These are phyloP conservation scores for Penicillium paradoxum DNA, from an alignment of 495 filamentous ascomycete genomes.

Conservation along the genomic window DNA sequence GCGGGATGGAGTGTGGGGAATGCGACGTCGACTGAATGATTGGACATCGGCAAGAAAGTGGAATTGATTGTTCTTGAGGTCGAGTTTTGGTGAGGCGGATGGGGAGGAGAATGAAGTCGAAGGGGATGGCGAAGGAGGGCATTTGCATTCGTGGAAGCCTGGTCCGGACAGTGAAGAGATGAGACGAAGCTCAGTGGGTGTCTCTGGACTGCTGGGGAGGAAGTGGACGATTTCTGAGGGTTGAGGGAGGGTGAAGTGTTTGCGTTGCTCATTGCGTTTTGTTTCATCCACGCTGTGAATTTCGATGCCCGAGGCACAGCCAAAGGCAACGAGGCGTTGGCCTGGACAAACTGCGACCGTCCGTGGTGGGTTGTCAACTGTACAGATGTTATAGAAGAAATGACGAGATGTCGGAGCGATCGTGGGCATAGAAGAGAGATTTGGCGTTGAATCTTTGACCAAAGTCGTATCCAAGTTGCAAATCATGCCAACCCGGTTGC, in stretches of 20 bases:
- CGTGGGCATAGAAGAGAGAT: constrained; percentile 15
- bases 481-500: constrained; percentile 59
- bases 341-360: constrained; percentile 67
- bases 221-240: constrained; percentile 66
- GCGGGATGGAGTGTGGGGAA: constrained; percentile 23
- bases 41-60: constrained; percentile 27
- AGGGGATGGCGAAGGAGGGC: constrained; percentile 11
- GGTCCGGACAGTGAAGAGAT: constrained; percentile 61
- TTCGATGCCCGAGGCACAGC: constrained; percentile 62
- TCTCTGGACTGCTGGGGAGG: constrained; percentile 50
- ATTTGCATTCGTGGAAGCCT: constrained; percentile 30
- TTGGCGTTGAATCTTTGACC: neutral
- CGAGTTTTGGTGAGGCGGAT: constrained; percentile 17
- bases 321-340: constrained; percentile 65
- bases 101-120: neutral
- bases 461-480: constrained; percentile 44
- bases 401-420: constrained; percentile 26
- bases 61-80: constrained; percentile 28
- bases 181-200: constrained; percentile 50
- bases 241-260: constrained; percentile 62
- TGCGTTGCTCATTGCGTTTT: constrained; percentile 52
- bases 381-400: constrained; percentile 56
- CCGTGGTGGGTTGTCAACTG: constrained; percentile 58
- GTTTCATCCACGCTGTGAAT: constrained; percentile 66
- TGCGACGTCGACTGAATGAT: constrained; percentile 24